These are phyloP conservation scores for Hypoxylon lienhwacheense DNA, from an alignment of 495 filamentous ascomycete species.

Conservation along the genomic window DNA sequence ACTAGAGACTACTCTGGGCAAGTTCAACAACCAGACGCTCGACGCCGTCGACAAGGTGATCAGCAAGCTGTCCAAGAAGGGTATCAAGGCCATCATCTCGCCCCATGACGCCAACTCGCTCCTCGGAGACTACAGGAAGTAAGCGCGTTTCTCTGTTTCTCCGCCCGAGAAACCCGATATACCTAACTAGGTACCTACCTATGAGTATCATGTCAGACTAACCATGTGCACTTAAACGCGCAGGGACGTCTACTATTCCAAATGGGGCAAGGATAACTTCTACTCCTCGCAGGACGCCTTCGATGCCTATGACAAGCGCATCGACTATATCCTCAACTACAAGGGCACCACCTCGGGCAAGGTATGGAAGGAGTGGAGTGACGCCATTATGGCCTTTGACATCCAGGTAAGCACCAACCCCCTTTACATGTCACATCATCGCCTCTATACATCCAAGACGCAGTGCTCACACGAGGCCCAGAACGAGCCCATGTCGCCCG, in stretches of 20 bases:
- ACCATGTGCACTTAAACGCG: not conserved
- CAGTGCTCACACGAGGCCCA: slow-evolving; percentile 11
- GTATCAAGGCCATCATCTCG: slow-evolving; percentile 48
- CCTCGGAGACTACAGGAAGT: slow-evolving; percentile 27
- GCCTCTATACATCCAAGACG: too few species aligned
- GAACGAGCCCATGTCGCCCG: slow-evolving; percentile 44
- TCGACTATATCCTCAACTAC: slow-evolving; percentile 41
- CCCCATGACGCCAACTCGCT: slow-evolving; percentile 47
- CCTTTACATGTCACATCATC: not conserved
- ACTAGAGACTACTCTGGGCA: slow-evolving; percentile 39
- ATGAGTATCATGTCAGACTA: not conserved
- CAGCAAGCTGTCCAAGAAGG: slow-evolving; percentile 33
- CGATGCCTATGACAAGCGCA: slow-evolving; percentile 39
- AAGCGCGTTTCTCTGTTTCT: not conserved
- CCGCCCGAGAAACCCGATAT: not conserved
- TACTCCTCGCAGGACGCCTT: slow-evolving; percentile 37
- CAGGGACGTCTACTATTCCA: slow-evolving; percentile 37
- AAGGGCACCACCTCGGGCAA: slow-evolving; percentile 37
- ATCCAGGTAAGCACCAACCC: slow-evolving; percentile 14
- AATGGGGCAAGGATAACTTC: slow-evolving; percentile 36
- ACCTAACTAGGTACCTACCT: not conserved
- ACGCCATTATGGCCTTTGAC: slow-evolving; percentile 47
- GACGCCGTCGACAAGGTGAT: slow-evolving; percentile 41
- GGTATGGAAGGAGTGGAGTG: slow-evolving; percentile 39
- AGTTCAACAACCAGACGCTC: slow-evolving; percentile 38